Conservation (phyloP, 1,284 basidiomycete genomes). For the Fomitopsis schrenkii region DNA sequence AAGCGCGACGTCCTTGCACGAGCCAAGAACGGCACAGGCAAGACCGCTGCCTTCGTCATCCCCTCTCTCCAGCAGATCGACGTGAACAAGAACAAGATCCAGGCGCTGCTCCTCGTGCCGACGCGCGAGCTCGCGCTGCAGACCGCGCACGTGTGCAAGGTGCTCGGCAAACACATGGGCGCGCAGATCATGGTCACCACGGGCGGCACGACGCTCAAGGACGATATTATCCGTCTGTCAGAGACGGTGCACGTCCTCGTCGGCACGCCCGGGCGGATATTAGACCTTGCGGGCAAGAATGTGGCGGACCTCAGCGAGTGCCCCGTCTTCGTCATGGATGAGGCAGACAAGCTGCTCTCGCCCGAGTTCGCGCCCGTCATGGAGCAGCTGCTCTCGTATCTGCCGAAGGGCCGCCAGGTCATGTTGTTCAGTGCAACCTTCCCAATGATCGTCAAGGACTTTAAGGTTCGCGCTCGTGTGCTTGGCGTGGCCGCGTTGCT, state of each 20-base stretch:
- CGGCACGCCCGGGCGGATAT: slow-evolving; percentile 94
- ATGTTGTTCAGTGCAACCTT: slow-evolving; percentile 99
- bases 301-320: slow-evolving; percentile 95
- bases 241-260: slow-evolving; percentile 95
- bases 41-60: slow-evolving; percentile 98
- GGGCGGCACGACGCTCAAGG: slow-evolving; percentile 95
- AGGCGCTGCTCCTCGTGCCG: slow-evolving; percentile 91
- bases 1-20: slow-evolving; percentile 91
- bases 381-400: slow-evolving; percentile 88
- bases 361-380: slow-evolving; percentile 99
- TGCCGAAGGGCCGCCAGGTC: slow-evolving; percentile 88
- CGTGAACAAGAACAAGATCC: slow-evolving; percentile 83
- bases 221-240: slow-evolving; percentile 92
- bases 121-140: slow-evolving; percentile 95
- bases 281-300: slow-evolving; percentile 91
- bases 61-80: slow-evolving; percentile 95
- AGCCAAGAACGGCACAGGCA: slow-evolving; percentile 89
- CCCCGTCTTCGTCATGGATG: slow-evolving; percentile 97
- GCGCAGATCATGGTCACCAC: slow-evolving; percentile 99
- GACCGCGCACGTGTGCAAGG: slow-evolving; percentile 97
- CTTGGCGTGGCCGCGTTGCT: not conserved
- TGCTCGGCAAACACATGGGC: slow-evolving; percentile 92
- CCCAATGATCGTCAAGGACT: slow-evolving; percentile 98
- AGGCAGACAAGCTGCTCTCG: slow-evolving; percentile 96
- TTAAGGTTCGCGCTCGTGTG: slow-evolving; percentile 52